Conservation (phyloP, 306 rosid species). For the Luffa aegyptiaca region DNA sequence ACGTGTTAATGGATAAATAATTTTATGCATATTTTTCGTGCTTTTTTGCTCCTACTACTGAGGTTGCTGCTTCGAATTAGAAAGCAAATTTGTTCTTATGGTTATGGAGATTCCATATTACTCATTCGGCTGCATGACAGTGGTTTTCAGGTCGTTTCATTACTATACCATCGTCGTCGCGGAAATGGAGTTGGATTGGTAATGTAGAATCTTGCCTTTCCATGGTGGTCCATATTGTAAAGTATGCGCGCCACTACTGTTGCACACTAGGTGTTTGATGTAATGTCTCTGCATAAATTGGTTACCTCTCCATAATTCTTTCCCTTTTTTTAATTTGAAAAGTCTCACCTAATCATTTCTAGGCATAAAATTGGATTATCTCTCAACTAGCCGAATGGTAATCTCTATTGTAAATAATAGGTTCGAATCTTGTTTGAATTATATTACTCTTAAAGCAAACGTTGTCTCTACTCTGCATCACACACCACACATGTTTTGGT, state of each 20-base stretch:
- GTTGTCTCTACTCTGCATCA: not conserved
- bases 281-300: slow-evolving; percentile 4
- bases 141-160: slow-evolving; percentile 14
- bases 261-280: slow-evolving; percentile 13
- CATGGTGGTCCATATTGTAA: slow-evolving; percentile 8
- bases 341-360: not conserved
- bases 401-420: not conserved
- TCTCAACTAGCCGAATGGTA: not conserved
- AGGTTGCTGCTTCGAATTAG: not conserved
- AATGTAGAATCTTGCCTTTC: not conserved
- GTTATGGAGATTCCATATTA: not conserved
- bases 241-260: slow-evolving; percentile 5
- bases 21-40: not conserved
- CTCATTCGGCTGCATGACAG: not conserved
- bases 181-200: slow-evolving; percentile 3
- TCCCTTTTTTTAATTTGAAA: not conserved
- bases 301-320: not conserved
- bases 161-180: not conserved
- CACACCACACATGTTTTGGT: not conserved
- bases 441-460: not conserved
- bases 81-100: slow-evolving; percentile 5
- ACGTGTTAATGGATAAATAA: not conserved
- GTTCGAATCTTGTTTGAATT: not conserved
- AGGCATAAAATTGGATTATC: not conserved
- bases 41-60: not conserved